Evolutionary conservation across 2,329 filamentous ascomycete species (phyloP), one percentile per base, ranked within the genome.

Genomic region (Hypoxylon sp.): DNA sequence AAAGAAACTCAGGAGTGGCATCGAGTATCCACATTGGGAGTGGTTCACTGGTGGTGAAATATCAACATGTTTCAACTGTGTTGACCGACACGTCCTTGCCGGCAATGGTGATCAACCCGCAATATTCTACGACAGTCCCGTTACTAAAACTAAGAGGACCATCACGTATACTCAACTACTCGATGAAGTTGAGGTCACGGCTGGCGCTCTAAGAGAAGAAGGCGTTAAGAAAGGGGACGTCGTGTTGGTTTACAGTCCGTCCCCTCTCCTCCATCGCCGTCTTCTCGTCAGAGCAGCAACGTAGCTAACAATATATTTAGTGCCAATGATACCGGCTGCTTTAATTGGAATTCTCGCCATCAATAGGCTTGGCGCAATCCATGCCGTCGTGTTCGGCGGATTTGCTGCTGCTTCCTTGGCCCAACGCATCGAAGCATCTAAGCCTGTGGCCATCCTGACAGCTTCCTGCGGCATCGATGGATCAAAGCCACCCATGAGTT

Each of bases 241-340:
- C 0, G 93, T 98, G 5, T 86, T 98, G 70, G 88, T 98, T 29
- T 98, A 98, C 80, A 97, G 91, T 93, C 80, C 78, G 88, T 80
- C 31, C 35, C 24, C 10, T 22, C 19, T 11, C 17, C 31, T 1
- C 50, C 44, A n/a, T 22, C 22, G 24, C 17, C 17, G 17, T 22
- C 19, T 58, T 37, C 44, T 54, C 29, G 37, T 11, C 11, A 58
- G 17, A 46, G 31, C 17, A 39, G 19, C n/a, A 57, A 37, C 50
- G 31, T 65, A 72, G 24, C 68, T 70, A 37, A 58, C 63, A 9
- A 24, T 70, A 22, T 22, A 8, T 6, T 8, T 47, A 93, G 91
- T 98, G 94, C 94, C 94, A 60, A 98, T 98, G 94, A 93, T 98
- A 47, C 94, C 95, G 0, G 91, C 93, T 0, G 92, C 94, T 1